Evolutionary conservation across 2,329 filamentous ascomycete genomes (phyloP).

Genomic region (Penicillium italicum): DNA sequence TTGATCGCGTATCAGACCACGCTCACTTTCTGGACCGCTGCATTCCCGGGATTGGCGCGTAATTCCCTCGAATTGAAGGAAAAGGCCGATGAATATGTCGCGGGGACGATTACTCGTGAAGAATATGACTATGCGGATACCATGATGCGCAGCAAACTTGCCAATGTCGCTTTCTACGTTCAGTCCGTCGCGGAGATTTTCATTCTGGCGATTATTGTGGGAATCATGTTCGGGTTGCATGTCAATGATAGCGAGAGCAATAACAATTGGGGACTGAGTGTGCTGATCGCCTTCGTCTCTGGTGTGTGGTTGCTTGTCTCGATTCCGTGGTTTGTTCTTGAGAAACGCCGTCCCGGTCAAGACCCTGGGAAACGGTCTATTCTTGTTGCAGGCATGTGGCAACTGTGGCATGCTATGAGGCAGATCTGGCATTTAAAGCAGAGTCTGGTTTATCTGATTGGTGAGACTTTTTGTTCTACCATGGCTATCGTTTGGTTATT

Average conservation of each 20-base stretch:
- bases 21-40: constrained; percentile 66
- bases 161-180: constrained; percentile 62
- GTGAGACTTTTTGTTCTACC: constrained; percentile 28
- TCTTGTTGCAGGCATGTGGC: constrained; percentile 59
- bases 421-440: constrained; percentile 65
- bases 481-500: background rate
- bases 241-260: constrained; percentile 57
- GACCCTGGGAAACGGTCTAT: constrained; percentile 46
- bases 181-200: constrained; percentile 61
- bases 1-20: constrained; percentile 65
- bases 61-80: constrained; percentile 52
- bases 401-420: constrained; percentile 55
- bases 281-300: constrained; percentile 62
- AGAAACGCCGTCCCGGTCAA: constrained; percentile 62
- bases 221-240: constrained; percentile 58
- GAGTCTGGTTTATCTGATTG: constrained; percentile 62
- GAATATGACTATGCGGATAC: constrained; percentile 61
- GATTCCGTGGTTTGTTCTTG: constrained; percentile 64
- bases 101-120: constrained; percentile 53
- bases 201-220: constrained; percentile 63
- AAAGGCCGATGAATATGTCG: constrained; percentile 49
- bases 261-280: constrained; percentile 65
- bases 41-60: constrained; percentile 56
- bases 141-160: constrained; percentile 61
- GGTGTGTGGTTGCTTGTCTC: constrained; percentile 62